Evolutionary conservation across 257 asterid species (phyloP), one percentile per base, ranked within the genome.

Genomic region (Penstemon davidsonii): DNA sequence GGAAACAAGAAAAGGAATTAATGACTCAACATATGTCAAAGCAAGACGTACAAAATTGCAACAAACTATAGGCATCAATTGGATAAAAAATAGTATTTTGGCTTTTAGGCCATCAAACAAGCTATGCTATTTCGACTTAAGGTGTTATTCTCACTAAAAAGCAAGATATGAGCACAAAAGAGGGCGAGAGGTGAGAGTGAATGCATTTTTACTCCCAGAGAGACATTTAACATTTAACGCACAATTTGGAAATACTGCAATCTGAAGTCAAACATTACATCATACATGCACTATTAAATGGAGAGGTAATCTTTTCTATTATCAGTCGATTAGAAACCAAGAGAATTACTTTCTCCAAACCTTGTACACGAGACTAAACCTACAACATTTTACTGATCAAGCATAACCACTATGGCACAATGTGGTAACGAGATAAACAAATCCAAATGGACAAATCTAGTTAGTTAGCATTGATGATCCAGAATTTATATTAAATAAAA

Each of bases 401-500:
- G 12, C 58, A 53, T 53, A n/a, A 18, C 58, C 7, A 53, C 58
- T 53, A 53, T 53, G 33, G 33, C 37, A 53, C 33, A 3, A 53
- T 5, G 33, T 53, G 8, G 37, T 18, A 33, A 18, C 8, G 33
- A 4, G 58, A 53, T n/a, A n/a, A 15, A 53, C 2, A 12, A n/a
- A 3, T 5, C 36, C 5, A 53, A 18, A 53, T 5, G 37, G 33
- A 15, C 8, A 53, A 53, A 53, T 13, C 38, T 19, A 18, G 39
- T n/a, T 25, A 8, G 6, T 55, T 55, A 55, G 25, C 9, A 55
- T 1, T 8, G 8, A 25, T 9, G 54, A 49, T 49, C 54, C 54
- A 5, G 72, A 56, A 56, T 37, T 44, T 7, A 53, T 49, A 25
- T 43, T 64, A 64, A 56, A 65, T 55, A 37, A 71, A 43, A 62